Base-by-base conservation (phyloP, 1,284 basidiomycete species). In the Pholiota adiposa region DNA sequence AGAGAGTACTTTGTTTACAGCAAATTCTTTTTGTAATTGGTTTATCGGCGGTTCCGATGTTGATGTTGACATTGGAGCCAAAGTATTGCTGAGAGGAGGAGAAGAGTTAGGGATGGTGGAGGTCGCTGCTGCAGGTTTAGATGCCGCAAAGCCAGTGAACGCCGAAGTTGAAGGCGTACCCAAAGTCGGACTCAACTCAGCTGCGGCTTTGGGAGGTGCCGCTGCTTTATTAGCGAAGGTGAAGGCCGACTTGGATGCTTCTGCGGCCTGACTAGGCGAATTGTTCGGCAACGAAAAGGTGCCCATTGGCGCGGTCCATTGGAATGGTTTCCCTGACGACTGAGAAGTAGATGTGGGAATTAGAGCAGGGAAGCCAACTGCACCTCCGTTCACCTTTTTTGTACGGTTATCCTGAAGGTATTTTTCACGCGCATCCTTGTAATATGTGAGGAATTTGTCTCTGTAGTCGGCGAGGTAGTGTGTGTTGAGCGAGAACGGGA, bases 381-480 rank as follows among this genome's bases (percentile, higher is more conserved):
- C 21, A 27, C 11, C 7, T 46, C 3, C 14, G 6, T 23, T 27
- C 7, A 12, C 23, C 14, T 4, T 21, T 12, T 23, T 38, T 16
- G 43, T 29, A 7, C 52, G 27, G 11, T 59, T 19, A 2, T 23
- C 29, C 16, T 54, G 55, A 8, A 56, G 49, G 25, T 50, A 33
- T 21, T 54, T 52, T 40, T 75, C 72, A 21, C 81, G 74, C 3
- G 71, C 70, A 0, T 67, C 76, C 25, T 75, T 79, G 67, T 85
- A 88, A 61, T 81, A 68, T 0, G 74, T 60, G 0, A 87, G 56
- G 63, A 86, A 87, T 55, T 88, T 88, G 19, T 78, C 75, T 29
- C 79, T 79, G 61, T 87, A 87, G 58, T 84, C 79, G 0, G 69
- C 36, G 1, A 84, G 78, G 52, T 89, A 87, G 29, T 87, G 85